These are phyloP conservation scores for Colletotrichum zoysiae DNA, from an alignment of 2,329 filamentous ascomycete species.

Conservation along the genomic window DNA sequence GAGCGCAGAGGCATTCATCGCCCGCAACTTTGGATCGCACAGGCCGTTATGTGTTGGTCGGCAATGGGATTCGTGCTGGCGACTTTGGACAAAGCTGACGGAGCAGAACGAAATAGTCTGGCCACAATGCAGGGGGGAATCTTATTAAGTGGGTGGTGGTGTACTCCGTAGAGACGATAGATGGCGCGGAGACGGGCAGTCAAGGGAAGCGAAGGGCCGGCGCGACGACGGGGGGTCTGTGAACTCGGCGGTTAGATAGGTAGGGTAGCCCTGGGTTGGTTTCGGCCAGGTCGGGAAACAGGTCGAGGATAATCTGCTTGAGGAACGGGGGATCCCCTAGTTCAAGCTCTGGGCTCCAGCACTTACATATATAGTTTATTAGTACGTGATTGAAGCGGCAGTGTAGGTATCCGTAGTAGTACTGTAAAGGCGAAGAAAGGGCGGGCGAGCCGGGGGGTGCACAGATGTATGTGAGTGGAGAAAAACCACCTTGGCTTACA, in stretches of 20 bases:
- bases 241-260: constrained; percentile 38
- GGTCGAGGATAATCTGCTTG: constrained; percentile 22
- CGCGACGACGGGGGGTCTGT: constrained; percentile 38
- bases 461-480: constrained; percentile 10
- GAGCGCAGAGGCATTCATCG: constrained; percentile 27
- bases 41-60: not conserved
- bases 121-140: constrained; percentile 27
- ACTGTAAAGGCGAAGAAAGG: constrained; percentile 18
- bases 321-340: constrained; percentile 30
- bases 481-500: not conserved
- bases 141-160: constrained; percentile 1
- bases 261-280: constrained; percentile 26
- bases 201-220: constrained; percentile 28
- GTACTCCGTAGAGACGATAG: not conserved
- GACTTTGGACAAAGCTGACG: not conserved
- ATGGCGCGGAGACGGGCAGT: constrained; percentile 5
- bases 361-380: constrained; percentile 3
- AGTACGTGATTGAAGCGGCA: constrained; percentile 22
- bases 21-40: constrained; percentile 17
- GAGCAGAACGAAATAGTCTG: constrained; percentile 3
- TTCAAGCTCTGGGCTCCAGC: not conserved
- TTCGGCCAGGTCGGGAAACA: constrained; percentile 28
- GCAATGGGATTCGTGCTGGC: not conserved
- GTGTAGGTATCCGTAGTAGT: not conserved
- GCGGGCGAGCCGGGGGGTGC: not conserved